phyloP scores from a whole-genome alignment of 768 basidiomycete genomes.

The Pulveroboletus sp. region DNA sequence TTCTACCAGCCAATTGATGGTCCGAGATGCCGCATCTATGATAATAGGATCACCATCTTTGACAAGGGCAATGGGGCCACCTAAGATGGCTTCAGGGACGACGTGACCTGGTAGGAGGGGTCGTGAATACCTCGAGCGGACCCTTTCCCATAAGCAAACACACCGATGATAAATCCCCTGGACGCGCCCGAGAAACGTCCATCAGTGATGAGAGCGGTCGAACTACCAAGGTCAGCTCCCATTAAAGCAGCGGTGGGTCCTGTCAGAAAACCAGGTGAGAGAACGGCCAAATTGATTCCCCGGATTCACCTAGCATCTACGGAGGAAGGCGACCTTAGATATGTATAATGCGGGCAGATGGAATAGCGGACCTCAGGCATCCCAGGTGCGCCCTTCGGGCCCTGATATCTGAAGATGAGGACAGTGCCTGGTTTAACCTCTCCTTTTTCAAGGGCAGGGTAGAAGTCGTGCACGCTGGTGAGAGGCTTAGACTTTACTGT shows the following conservation, averaged over 20 bases:
- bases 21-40: slow-evolving; percentile 62
- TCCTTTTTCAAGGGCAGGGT: slow-evolving; percentile 65
- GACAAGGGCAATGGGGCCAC: slow-evolving; percentile 85
- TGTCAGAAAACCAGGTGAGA: slow-evolving; percentile 10
- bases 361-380: slow-evolving; percentile 66
- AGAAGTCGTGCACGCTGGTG: slow-evolving; percentile 61
- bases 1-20: slow-evolving; percentile 69
- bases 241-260: slow-evolving; percentile 82
- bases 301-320: slow-evolving; percentile 42
- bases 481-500: slow-evolving; percentile 1
- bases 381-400: slow-evolving; percentile 87
- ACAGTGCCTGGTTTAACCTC: slow-evolving; percentile 74
- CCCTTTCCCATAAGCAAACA: slow-evolving; percentile 1
- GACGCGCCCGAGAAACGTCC: slow-evolving; percentile 87
- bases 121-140: slow-evolving; percentile 37
- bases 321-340: slow-evolving; percentile 1
- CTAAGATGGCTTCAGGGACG: slow-evolving; percentile 63
- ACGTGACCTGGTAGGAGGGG: slow-evolving; percentile 45
- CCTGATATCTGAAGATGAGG: slow-evolving; percentile 82
- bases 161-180: slow-evolving; percentile 58
- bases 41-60: slow-evolving; percentile 76
- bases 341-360: neutral
- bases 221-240: slow-evolving; percentile 75
- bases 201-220: slow-evolving; percentile 82
- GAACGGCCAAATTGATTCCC: neutral